Evolutionary conservation across 2,329 filamentous ascomycete species (phyloP).

Genomic region (Dothideomycetidae sp.): DNA sequence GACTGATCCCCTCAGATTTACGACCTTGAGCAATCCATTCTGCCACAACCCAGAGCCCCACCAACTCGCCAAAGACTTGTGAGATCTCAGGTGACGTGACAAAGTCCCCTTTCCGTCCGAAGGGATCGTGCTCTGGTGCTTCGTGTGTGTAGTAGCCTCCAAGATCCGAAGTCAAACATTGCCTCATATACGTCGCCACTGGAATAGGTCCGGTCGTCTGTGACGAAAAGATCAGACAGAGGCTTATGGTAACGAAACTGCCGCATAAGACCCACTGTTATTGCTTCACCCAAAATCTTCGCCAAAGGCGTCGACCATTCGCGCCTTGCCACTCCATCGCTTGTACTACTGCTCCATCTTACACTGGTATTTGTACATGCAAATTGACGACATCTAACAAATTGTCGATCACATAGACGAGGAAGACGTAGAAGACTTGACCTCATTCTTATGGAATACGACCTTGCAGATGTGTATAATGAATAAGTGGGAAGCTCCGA

Average conservation of each 20-base stretch:
- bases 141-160: conserved; percentile 88
- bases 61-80: conserved; percentile 86
- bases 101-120: conserved; percentile 88
- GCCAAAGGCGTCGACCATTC: conserved; percentile 89
- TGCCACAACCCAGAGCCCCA: conserved; percentile 87
- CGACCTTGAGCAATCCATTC: conserved; percentile 91
- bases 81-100: conserved; percentile 96
- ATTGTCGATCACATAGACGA: neutral
- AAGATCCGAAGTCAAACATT: conserved; percentile 82
- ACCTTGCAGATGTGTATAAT: too few species aligned
- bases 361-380: conserved; percentile 16
- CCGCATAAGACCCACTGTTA: conserved; percentile 49
- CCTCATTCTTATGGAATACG: conserved; percentile 8
- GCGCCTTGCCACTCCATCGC: conserved; percentile 25
- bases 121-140: conserved; percentile 61
- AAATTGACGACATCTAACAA: neutral
- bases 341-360: conserved; percentile 27
- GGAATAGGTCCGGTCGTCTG: conserved; percentile 80
- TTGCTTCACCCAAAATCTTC: conserved; percentile 72
- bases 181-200: conserved; percentile 91
- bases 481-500: too few species aligned
- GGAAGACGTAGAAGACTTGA: conserved; percentile 6
- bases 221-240: conserved; percentile 17
- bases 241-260: conserved; percentile 8
- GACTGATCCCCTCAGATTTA: conserved; percentile 58